Base-by-base conservation (phyloP, 352 stramenopile species). In the Phytophthora citrophthora region DNA sequence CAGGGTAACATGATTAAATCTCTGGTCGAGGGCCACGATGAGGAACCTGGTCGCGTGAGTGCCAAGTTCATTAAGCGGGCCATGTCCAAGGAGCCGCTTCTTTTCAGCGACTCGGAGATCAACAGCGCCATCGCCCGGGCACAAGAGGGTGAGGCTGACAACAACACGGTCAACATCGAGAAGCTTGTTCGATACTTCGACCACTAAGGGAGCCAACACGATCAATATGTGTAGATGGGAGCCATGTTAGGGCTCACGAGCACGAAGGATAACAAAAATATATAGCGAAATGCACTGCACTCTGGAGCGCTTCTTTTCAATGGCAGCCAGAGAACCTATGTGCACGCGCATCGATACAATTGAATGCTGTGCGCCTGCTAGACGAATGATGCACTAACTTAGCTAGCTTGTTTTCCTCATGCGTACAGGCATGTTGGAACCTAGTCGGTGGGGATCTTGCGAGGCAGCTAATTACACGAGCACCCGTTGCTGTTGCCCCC, bases 71-170 rank as follows among this genome's bases (percentile, higher is more conserved):
- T 94, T 23, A 79, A 80, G 47, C 75, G 67, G 20, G 81, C 83
- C 31, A 91, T 94, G 83, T 48, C 70, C 31, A 79, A 89, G 40
- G 86, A 94, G 68, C 82, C 86, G 27, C 66, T 91, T 67, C 82
- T 94, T 10, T 94, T 94, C 65, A 94, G 83, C 52, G 72, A 83
- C 20, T 70, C 75, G 15, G 86, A 94, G 67, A 89, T 89, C 38
- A 65, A 83, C 47, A 77, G 71, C 29, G 82, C 81, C 13, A 64
- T 94, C 20, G 48, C 68, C 10, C 74, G 77, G 20, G 77, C 74
- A n/a, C 73, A 85, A 51, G 72, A 86, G 44, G 71, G 56, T 10
- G 72, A 72, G 12, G 46, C 68, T 7, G 45, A 72, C 46, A 45
- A 59, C 62, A 70, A 66, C 39, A 74, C 41, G 8, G 79, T 93